Evolutionary conservation across 2,329 filamentous ascomycete genomes (phyloP).

Genomic region (Parastagonospora nodorum): DNA sequence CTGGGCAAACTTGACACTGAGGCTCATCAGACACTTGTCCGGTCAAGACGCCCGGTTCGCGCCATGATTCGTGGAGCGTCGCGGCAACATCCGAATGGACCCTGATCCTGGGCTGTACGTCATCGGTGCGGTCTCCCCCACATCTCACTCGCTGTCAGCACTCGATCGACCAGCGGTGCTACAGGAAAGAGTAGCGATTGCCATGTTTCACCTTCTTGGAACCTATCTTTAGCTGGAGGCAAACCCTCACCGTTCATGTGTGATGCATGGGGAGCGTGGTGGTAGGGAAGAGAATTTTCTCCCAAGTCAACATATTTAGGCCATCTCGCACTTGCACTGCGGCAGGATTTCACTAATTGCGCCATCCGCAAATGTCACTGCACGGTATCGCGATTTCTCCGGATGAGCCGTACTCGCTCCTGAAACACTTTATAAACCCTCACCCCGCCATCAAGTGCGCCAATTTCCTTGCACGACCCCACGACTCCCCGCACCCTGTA

Average conservation of each 20-base stretch:
- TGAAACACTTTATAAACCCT: neutral
- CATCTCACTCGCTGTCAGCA: neutral
- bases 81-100: too few relatives aligned
- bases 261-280: neutral
- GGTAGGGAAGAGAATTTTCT: neutral
- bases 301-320: neutral
- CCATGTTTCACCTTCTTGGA: neutral
- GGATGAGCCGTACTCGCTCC: neutral
- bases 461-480: neutral
- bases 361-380: neutral
- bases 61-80: too few relatives aligned
- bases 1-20: too few relatives aligned
- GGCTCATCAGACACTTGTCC: too few relatives aligned
- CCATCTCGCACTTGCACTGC: constrained; percentile 1
- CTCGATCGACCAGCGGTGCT: neutral
- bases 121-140: neutral
- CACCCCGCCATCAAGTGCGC: neutral
- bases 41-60: too few relatives aligned
- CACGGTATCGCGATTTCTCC: too few relatives aligned
- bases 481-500: neutral
- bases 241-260: neutral
- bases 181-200: neutral
- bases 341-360: neutral
- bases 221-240: neutral
- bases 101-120: neutral